Evolutionary conservation across 495 filamentous ascomycete species (phyloP), one percentile per base, ranked within the genome.

Genomic region (Trichoderma reesei): DNA sequence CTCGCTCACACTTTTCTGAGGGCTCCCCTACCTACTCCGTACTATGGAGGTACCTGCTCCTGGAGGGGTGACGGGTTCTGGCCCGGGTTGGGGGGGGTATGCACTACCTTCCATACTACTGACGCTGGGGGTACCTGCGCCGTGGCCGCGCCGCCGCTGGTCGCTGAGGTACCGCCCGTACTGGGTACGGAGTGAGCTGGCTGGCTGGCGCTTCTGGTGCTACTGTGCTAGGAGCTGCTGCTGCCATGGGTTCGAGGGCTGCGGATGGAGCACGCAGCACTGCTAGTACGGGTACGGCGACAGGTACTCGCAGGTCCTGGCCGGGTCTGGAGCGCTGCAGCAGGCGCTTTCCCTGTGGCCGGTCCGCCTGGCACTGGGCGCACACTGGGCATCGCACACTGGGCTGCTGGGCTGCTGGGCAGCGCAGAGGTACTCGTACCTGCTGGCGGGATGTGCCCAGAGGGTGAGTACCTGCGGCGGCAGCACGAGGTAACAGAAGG

Each of bases 371-470:
- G 38, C 38, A 39, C 38, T 39, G 38, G 38, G 38, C 20, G n/a
- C 46, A 56, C 48, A 56, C 48, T 56, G 48, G 48, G 48, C 48
- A 56, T 33, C 48, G 20, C 48, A 56, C 48, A 56, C 48, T 56
- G 48, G 48, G 48, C 48, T 33, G 9, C 48, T 20, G 48, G 20
- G 8, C 33, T 13, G 13, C 33, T 33, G 31, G 13, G 20, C 26
- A 26, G 2, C 48, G 7, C 18, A 10, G 9, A 56, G 48, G 48
- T 56, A 56, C 48, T 33, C 20, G 20, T 56, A 56, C 48, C 48
- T 56, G 48, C 48, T 56, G 20, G 20, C 48, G 11, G 42, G 42
- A 46, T 16, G 42, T 39, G 42, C 42, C 42, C 16, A 46, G 42
- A 14, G 42, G 5, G 10, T 46, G 42, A 46, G 42, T 46, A 46